Evolutionary conservation across 2,329 filamentous ascomycete genomes (phyloP).

Genomic region (Trichoderma sp.): DNA sequence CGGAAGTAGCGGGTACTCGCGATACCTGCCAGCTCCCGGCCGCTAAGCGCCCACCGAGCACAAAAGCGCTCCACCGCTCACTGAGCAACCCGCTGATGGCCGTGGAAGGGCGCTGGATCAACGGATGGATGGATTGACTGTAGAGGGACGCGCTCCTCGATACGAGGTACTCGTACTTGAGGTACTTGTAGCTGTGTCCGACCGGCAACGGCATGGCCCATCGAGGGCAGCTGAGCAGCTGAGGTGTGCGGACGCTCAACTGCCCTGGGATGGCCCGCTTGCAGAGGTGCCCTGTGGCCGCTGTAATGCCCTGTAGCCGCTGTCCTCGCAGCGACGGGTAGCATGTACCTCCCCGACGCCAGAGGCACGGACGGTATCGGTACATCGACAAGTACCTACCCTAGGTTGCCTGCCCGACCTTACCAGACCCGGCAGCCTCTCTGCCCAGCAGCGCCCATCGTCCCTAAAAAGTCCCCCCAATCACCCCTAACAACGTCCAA

Average conservation of each 20-base stretch:
- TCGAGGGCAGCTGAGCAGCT: slow-evolving; percentile 25
- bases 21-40: slow-evolving; percentile 14
- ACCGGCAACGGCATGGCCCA: slow-evolving; percentile 25
- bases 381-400: background rate
- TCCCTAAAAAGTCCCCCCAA: slow-evolving; percentile 29
- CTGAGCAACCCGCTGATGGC: slow-evolving; percentile 27
- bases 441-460: slow-evolving; percentile 16
- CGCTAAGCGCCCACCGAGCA: slow-evolving; percentile 28
- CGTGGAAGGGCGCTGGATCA: slow-evolving; percentile 16
- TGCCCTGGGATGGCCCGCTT: slow-evolving; percentile 18
- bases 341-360: background rate
- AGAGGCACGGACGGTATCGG: background rate
- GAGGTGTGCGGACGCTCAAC: slow-evolving; percentile 24
- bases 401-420: background rate
- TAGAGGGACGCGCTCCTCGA: slow-evolving; percentile 14
- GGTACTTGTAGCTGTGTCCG: slow-evolving; percentile 9
- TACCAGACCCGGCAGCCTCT: background rate
- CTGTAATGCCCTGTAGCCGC: background rate
- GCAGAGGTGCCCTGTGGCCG: background rate
- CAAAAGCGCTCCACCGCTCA: slow-evolving; percentile 24
- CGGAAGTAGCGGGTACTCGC: slow-evolving; percentile 8
- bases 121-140: background rate
- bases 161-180: too few relatives aligned
- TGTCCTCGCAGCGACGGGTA: background rate
- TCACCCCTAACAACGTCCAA: slow-evolving; percentile 40